phyloP scores from a whole-genome alignment of 106 monocot species.

The Dactylorhiza incarnata region DNA sequence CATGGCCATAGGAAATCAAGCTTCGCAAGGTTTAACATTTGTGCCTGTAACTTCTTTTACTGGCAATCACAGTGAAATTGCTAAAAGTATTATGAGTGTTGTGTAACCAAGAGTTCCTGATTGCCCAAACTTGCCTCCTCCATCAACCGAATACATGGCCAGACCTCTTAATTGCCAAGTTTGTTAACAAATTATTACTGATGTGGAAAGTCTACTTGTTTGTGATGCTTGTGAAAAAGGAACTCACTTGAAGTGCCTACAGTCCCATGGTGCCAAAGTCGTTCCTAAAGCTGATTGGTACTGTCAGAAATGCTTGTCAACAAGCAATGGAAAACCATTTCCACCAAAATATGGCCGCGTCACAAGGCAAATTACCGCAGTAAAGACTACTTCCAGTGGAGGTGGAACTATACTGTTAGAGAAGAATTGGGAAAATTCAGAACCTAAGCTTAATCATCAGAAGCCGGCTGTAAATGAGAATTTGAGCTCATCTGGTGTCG shows the following conservation, averaged over 20 bases:
- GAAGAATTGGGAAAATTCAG: slow-evolving; percentile 31
- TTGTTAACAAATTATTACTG: slow-evolving; percentile 60
- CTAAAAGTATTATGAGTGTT: slow-evolving; percentile 57
- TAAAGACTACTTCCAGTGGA: slow-evolving; percentile 33
- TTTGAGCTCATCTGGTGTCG: too few species aligned
- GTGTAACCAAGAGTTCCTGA: slow-evolving; percentile 47
- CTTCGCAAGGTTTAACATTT: slow-evolving; percentile 30
- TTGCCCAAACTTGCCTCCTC: slow-evolving; percentile 52
- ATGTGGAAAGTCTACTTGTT: slow-evolving; percentile 75
- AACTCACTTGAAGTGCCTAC: slow-evolving; percentile 80
- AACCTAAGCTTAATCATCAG: slow-evolving; percentile 33
- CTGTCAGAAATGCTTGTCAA: slow-evolving; percentile 66
- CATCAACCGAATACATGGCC: slow-evolving; percentile 72
- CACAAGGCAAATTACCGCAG: slow-evolving; percentile 40
- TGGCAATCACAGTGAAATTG: slow-evolving; percentile 56
- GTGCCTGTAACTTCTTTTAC: slow-evolving; percentile 27
- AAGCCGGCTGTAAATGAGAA: too few species aligned
- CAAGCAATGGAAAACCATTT: slow-evolving; percentile 74
- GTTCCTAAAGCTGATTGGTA: slow-evolving; percentile 84
- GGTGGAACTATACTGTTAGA: slow-evolving; percentile 25
- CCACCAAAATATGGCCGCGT: slow-evolving; percentile 98
- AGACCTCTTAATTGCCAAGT: slow-evolving; percentile 49
- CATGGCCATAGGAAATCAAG: slow-evolving; percentile 31
- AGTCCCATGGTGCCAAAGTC: slow-evolving; percentile 41
- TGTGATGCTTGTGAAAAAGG: slow-evolving; percentile 97